Conservation (phyloP, 768 basidiomycete species). For the Coprinellus micaceus region DNA sequence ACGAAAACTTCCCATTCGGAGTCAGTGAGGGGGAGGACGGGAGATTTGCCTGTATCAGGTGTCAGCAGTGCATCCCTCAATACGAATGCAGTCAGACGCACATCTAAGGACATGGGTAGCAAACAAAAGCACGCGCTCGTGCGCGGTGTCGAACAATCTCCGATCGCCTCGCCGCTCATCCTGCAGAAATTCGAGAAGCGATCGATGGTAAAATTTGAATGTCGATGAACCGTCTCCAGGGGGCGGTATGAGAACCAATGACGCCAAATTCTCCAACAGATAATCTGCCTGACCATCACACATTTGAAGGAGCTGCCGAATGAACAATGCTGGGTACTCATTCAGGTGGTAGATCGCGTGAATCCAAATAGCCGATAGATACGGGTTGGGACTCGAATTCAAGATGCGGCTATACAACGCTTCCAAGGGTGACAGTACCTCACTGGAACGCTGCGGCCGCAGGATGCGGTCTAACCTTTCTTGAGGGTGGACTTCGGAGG, state of each 20-base stretch:
- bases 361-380: neutral
- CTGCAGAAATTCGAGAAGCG: neutral
- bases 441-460: neutral
- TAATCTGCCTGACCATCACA: neutral
- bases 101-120: no score
- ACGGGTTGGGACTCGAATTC: neutral
- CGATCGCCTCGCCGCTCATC: neutral
- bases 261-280: neutral
- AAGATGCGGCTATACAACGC: conserved; percentile 3
- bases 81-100: no score
- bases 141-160: no score
- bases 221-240: neutral
- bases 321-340: neutral
- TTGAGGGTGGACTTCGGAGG: conserved; percentile 3
- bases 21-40: no score
- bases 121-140: no score
- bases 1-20: no score
- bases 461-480: conserved; percentile 7
- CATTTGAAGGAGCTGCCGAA: neutral
- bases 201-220: neutral
- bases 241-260: neutral
- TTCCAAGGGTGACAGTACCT: neutral
- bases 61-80: no score
- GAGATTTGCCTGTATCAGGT: no score
- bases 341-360: neutral